A percentile compares a stretch with the other conserved stretches of the same genome.
These are phyloP conservation scores for Phytopythium aichiense DNA, from an alignment of 352 stramenopile genomes.

Conservation along the genomic window DNA sequence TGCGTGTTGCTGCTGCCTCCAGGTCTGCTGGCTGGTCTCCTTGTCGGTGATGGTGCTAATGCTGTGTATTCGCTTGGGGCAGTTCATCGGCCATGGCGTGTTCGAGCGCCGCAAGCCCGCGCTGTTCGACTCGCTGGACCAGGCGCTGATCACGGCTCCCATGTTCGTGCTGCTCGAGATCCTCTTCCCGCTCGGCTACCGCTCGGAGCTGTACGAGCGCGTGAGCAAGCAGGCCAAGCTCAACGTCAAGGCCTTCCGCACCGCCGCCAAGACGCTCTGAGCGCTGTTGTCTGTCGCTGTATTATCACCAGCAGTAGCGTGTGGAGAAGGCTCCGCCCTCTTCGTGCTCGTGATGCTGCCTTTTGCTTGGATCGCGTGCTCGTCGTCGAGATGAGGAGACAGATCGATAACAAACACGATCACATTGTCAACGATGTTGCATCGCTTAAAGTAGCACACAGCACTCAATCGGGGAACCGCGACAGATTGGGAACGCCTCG, in stretches of 20 bases:
- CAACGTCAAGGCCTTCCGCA: conserved; percentile 56
- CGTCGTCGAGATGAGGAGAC: background rate
- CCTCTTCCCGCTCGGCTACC: conserved; percentile 77
- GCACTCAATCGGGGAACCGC: background rate
- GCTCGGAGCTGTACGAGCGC: conserved; percentile 53
- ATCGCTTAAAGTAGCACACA: conserved; percentile 1
- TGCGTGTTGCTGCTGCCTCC: background rate
- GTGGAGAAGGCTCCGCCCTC: background rate
- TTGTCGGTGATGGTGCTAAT: too few species aligned
- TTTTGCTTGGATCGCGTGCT: background rate
- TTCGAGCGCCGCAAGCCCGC: conserved; percentile 82
- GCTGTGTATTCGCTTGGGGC: background rate
- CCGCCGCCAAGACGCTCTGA: conserved; percentile 30
- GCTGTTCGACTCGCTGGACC: conserved; percentile 82
- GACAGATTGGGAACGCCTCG: background rate
- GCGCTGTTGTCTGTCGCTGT: background rate
- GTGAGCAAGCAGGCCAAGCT: conserved; percentile 48
- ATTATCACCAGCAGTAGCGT: background rate
- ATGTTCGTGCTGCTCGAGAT: conserved; percentile 86
- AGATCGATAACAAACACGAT: background rate
- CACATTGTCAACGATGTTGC: background rate
- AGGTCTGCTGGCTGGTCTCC: too few species aligned
- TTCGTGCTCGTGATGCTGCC: background rate
- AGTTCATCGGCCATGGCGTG: conserved; percentile 87
- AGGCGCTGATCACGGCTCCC: conserved; percentile 72